These are phyloP conservation scores for Rugonectria rugulosa DNA, from an alignment of 2,329 filamentous ascomycete genomes.

Conservation along the genomic window DNA sequence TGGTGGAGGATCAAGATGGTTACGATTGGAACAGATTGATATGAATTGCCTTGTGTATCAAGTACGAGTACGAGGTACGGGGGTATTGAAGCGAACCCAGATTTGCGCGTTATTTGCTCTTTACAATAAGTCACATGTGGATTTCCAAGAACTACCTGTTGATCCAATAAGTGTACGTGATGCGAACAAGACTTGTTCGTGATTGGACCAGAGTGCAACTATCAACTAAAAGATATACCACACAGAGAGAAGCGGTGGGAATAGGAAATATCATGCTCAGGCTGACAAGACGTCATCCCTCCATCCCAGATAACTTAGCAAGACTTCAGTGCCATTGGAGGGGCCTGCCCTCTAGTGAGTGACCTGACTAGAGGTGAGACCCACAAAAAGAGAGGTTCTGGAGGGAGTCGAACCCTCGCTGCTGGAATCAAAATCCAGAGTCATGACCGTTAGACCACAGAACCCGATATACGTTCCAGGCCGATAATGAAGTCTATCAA, in stretches of 20 bases:
- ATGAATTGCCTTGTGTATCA: neutral
- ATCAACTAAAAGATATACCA: no score
- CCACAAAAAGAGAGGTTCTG: constrained; percentile 5
- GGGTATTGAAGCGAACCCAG: neutral
- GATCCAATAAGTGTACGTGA: no score
- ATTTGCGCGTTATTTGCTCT: neutral
- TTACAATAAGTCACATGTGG: neutral
- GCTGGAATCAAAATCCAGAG: constrained; percentile 20
- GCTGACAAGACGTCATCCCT: no score
- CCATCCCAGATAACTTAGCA: no score
- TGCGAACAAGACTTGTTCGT: no score
- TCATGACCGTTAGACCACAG: constrained; percentile 20
- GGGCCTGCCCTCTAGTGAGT: neutral
- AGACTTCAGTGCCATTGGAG: no score
- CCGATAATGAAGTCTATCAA: neutral
- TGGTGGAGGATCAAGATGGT: neutral
- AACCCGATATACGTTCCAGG: neutral
- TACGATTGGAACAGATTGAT: constrained; percentile 10
- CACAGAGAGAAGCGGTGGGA: no score
- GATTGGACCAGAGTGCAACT: no score
- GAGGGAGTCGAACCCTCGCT: constrained; percentile 19
- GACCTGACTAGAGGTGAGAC: neutral
- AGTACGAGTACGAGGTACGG: neutral
- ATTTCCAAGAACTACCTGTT: neutral
- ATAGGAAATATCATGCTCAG: no score